A percentile compares a stretch with the other conserved stretches of the same genome.
phyloP scores from a whole-genome alignment of 257 asterid genomes.

The Solanum bukasovii region DNA sequence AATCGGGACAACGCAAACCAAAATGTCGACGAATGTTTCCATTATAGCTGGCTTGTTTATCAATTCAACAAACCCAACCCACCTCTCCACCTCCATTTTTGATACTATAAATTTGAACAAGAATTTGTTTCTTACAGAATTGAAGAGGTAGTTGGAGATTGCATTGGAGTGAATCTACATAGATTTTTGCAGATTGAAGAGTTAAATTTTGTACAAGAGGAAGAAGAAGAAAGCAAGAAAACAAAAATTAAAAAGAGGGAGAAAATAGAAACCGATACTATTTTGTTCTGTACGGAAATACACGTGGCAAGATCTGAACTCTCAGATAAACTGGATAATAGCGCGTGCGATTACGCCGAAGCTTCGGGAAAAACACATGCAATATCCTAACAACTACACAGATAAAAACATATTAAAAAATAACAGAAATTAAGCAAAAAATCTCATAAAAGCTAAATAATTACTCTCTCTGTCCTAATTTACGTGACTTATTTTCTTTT shows the following conservation, averaged over 20 bases:
- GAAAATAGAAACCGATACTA: neutral
- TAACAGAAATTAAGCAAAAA: too few species aligned
- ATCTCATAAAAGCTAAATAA: too few species aligned
- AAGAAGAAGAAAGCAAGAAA: neutral
- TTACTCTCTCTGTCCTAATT: too few species aligned
- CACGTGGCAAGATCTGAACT: neutral
- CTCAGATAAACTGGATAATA: neutral
- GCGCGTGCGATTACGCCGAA: neutral
- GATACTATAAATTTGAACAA: neutral
- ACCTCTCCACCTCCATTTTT: constrained; percentile 45
- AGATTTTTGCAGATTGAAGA: neutral
- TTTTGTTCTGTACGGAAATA: neutral
- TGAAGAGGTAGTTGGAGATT: neutral
- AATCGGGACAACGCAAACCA: constrained; percentile 84
- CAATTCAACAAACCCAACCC: constrained; percentile 33
- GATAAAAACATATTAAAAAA: too few species aligned
- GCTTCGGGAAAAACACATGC: too few species aligned
- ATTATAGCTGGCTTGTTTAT: constrained; percentile 42
- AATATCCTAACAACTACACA: too few species aligned
- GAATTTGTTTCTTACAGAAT: neutral
- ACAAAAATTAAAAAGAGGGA: neutral
- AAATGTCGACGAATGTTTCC: constrained; percentile 89
- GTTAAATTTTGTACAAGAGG: neutral
- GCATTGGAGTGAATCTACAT: neutral
- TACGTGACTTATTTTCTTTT: too few species aligned